Evolutionary conservation across 192 early-diverging fungal species (phyloP).

Genomic region (Rhizoclosmatium sp.): DNA sequence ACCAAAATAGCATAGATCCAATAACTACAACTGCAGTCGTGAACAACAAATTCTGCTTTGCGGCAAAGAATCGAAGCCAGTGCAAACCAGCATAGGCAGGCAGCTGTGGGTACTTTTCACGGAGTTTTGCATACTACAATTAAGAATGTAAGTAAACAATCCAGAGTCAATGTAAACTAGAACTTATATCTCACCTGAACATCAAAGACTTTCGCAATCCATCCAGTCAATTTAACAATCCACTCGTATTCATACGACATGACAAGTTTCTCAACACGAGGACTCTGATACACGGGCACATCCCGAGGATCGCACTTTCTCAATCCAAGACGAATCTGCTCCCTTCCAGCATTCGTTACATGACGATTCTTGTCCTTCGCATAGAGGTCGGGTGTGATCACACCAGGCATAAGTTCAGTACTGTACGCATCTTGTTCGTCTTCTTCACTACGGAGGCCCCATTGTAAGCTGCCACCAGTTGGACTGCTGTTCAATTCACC

Average conservation of each 20-base stretch:
- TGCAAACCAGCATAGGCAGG: slow-evolving; percentile 13
- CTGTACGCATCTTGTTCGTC: slow-evolving; percentile 15
- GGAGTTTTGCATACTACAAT: slow-evolving; percentile 5
- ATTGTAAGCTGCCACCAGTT: neutral
- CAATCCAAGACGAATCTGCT: slow-evolving; percentile 28
- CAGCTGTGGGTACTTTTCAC: neutral
- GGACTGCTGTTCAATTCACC: neutral
- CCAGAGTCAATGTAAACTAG: neutral
- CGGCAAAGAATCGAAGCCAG: slow-evolving; percentile 30
- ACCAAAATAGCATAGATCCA: neutral
- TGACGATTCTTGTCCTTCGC: neutral
- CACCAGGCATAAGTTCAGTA: slow-evolving; percentile 30
- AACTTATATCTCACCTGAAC: neutral
- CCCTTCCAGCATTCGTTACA: slow-evolving; percentile 22
- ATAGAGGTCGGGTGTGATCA: slow-evolving; percentile 28
- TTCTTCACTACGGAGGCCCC: neutral
- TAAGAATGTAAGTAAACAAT: neutral
- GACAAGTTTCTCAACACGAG: slow-evolving; percentile 24
- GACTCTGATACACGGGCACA: slow-evolving; percentile 6
- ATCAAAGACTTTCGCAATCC: slow-evolving; percentile 25
- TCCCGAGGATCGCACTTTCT: slow-evolving; percentile 23
- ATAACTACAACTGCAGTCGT: neutral
- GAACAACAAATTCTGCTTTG: slow-evolving; percentile 24
- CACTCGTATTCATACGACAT: slow-evolving; percentile 36
- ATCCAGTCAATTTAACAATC: slow-evolving; percentile 16